Percentiles rank a stretch among this genome's conserved stretches.
These are phyloP conservation scores for Miscanthus sacchariflorus DNA, from an alignment of 202 grass and related monocot species.

Conservation along the genomic window DNA sequence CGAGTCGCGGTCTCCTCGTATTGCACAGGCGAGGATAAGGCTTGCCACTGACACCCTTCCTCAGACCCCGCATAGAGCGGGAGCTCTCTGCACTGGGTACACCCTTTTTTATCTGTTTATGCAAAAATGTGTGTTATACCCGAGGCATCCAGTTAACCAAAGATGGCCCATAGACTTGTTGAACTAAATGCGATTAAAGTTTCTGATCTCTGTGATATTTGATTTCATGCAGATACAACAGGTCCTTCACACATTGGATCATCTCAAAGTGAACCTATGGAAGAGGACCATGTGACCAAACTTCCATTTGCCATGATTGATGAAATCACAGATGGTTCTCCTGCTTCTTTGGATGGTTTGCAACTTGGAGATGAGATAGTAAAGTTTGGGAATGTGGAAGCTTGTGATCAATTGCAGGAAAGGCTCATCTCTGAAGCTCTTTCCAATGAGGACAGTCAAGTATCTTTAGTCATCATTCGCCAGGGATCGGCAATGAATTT, in stretches of 20 bases:
- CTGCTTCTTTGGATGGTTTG: slow-evolving; percentile 83
- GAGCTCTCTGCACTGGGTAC: no score
- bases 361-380: slow-evolving; percentile 89
- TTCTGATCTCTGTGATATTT: slow-evolving; percentile 42
- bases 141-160: neutral
- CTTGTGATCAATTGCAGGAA: slow-evolving; percentile 73
- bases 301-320: slow-evolving; percentile 93
- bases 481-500: slow-evolving; percentile 68
- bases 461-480: slow-evolving; percentile 68
- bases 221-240: slow-evolving; percentile 57
- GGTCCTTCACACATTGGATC: slow-evolving; percentile 34
- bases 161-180: neutral
- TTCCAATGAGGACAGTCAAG: slow-evolving; percentile 62
- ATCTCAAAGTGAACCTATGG: slow-evolving; percentile 70
- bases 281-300: slow-evolving; percentile 58
- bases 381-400: slow-evolving; percentile 88
- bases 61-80: no score
- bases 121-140: neutral
- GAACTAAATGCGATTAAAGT: neutral
- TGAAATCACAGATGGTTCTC: slow-evolving; percentile 92
- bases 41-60: no score
- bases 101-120: neutral
- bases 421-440: slow-evolving; percentile 78
- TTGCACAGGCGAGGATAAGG: no score
- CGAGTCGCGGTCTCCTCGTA: no score